phyloP scores from a whole-genome alignment of 2,329 filamentous ascomycete genomes.

The Oidium heveae region DNA sequence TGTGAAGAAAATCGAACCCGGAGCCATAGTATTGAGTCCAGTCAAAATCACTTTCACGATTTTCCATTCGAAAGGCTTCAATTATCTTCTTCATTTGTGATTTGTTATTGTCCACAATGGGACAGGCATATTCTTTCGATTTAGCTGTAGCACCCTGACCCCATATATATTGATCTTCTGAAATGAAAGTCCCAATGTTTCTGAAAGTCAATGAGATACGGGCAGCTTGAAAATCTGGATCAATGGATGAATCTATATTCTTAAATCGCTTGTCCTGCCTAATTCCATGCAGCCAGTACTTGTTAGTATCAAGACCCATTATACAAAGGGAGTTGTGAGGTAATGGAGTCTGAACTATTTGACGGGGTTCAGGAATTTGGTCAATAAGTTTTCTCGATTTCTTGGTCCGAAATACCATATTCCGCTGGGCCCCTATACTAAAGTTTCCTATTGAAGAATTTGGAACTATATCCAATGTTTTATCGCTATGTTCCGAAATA shows the following conservation, averaged over 20 bases:
- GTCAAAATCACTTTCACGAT: constrained; percentile 43
- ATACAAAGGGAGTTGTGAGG: constrained; percentile 77
- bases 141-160: constrained; percentile 69
- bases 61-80: constrained; percentile 62
- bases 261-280: constrained; percentile 54
- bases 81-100: constrained; percentile 43
- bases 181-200: constrained; percentile 63
- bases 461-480: constrained; percentile 70
- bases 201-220: constrained; percentile 87
- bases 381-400: constrained; percentile 22
- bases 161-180: constrained; percentile 47
- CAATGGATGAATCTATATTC: constrained; percentile 39
- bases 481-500: constrained; percentile 93
- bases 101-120: constrained; percentile 44
- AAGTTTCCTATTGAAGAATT: constrained; percentile 75
- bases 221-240: constrained; percentile 46
- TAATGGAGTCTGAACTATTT: constrained; percentile 35
- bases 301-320: constrained; percentile 61
- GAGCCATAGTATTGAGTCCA: constrained; percentile 53
- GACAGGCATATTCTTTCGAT: constrained; percentile 27
- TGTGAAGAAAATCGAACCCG: constrained; percentile 67
- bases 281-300: constrained; percentile 79
- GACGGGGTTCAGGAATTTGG: constrained; percentile 7
- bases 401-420: constrained; percentile 75
- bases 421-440: constrained; percentile 74